Base-by-base conservation (phyloP, 805 yeast species). In the Schwanniomyces yamadae region DNA sequence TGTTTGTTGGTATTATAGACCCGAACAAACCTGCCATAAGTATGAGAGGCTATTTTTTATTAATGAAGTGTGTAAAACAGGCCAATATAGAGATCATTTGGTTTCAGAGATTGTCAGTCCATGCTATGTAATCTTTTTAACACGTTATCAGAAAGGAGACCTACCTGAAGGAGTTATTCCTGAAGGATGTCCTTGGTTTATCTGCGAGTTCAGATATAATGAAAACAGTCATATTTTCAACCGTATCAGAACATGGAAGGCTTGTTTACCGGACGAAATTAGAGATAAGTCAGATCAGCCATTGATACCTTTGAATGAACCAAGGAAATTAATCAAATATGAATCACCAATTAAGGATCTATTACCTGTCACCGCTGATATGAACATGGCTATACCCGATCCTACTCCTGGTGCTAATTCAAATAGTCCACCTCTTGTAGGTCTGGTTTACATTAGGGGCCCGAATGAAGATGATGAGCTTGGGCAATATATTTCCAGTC, bases 221-320 rank as follows among this genome's bases (percentile, higher is more conserved):
- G 97, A 91, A 57, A 73, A 78, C 37, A 95, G 87, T 51, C 86
- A 87, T 59, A 82, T 82, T 19, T 93, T 93, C 71, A 93, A 91
- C 63, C 84, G 91, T 56, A 93, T 93, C 52, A 77, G 98, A 55
- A 91, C 99, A 2, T 93, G 99, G 99, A 91, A 88, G 61, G 97
- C 97, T 5, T 93, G 98, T 69, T 73, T 93, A 47, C 99, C 99
- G 0, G 98, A 93, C 61, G 98, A 91, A 60, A 84, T 91, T 31
- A 79, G 98, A 51, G 89, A 84, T 45, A 69, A 71, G 37, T 91
- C 86, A 51, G 97, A 90, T 52, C 70, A 66, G 39, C 84, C 85
- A 22, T 79, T 84, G 15, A 77, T 78, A 24, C 89, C 91, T 6
- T 72, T 91, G 33, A 61, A 54, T 36, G 80, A 78, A 40, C 77